Evolutionary conservation across 139 green algal genomes (phyloP).

Genomic region (Eudorina sp.): DNA sequence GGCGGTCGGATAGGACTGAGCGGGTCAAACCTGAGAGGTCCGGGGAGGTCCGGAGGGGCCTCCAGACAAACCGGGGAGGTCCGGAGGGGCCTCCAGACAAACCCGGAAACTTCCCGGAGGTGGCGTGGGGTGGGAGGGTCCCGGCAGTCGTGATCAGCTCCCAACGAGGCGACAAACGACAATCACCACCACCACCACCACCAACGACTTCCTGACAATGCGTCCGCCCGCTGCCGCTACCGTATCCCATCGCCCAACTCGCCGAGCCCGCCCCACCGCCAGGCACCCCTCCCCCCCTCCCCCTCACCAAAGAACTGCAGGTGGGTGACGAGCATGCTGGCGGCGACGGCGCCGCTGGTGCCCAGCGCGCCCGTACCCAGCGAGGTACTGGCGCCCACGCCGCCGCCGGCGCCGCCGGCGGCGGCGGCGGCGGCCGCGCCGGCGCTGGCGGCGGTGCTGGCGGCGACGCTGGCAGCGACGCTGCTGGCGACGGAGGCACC

Average conservation of each 20-base stretch:
- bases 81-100: neutral
- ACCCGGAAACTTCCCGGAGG: neutral
- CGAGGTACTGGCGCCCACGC: neutral
- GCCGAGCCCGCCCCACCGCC: no score
- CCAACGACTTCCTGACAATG: neutral
- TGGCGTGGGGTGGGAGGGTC: neutral
- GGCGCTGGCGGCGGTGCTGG: neutral
- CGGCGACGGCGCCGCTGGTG: slow-evolving; percentile 12
- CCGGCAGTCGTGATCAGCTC: no score
- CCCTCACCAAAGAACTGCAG: slow-evolving; percentile 35
- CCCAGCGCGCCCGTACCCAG: neutral
- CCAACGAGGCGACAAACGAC: no score
- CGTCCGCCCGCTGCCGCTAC: no score
- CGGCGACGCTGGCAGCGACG: neutral
- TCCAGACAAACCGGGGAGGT: neutral
- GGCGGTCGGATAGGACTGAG: neutral
- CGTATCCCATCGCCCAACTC: no score
- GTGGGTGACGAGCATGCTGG: slow-evolving; percentile 19
- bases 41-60: neutral
- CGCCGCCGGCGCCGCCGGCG: neutral
- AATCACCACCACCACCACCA: neutral
- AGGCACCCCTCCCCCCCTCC: neutral
- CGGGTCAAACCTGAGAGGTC: neutral
- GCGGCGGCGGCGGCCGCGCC: neutral
- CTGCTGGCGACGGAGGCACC: slow-evolving; percentile 6